These are phyloP conservation scores for Thraustochytrium sp. DNA, from an alignment of 352 stramenopile species.

Conservation along the genomic window DNA sequence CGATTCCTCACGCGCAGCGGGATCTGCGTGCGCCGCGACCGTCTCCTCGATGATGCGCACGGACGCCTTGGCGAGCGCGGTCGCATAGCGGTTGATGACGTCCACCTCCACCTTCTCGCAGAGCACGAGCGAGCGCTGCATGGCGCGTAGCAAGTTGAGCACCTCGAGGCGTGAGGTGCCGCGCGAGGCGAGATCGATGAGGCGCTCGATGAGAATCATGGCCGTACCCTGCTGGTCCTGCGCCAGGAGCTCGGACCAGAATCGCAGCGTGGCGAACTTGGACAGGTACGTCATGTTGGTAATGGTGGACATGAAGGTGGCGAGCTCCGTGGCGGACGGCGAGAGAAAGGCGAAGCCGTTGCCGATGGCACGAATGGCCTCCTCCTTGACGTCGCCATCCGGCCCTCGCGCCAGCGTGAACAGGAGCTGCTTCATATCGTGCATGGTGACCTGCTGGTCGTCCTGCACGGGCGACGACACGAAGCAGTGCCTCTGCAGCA, in stretches of 20 bases:
- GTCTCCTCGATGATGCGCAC: neutral
- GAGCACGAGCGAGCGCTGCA: constrained; percentile 23
- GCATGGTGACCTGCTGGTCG: constrained; percentile 38
- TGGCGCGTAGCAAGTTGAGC: constrained; percentile 6
- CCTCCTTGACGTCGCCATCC: constrained; percentile 18
- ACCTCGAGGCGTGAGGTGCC: neutral
- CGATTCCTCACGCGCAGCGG: neutral
- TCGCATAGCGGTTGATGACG: constrained; percentile 7
- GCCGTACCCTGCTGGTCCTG: constrained; percentile 33
- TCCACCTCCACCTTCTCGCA: neutral
- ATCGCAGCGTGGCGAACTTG: constrained; percentile 15
- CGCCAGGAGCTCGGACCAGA: constrained; percentile 37
- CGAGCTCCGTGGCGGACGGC: constrained; percentile 14
- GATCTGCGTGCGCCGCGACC: neutral
- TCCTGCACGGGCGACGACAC: neutral
- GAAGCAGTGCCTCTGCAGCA: constrained; percentile 34
- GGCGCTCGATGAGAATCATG: constrained; percentile 23
- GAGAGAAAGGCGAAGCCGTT: constrained; percentile 40
- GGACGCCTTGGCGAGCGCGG: neutral
- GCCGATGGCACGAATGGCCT: constrained; percentile 33
- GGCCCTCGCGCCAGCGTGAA: neutral
- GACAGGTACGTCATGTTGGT: constrained; percentile 43
- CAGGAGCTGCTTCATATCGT: constrained; percentile 34
- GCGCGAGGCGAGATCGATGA: constrained; percentile 1
- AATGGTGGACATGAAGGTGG: constrained; percentile 39